Base-by-base conservation (phyloP, 139 green algal genomes). In the Chlamydomonas eustigma region DNA sequence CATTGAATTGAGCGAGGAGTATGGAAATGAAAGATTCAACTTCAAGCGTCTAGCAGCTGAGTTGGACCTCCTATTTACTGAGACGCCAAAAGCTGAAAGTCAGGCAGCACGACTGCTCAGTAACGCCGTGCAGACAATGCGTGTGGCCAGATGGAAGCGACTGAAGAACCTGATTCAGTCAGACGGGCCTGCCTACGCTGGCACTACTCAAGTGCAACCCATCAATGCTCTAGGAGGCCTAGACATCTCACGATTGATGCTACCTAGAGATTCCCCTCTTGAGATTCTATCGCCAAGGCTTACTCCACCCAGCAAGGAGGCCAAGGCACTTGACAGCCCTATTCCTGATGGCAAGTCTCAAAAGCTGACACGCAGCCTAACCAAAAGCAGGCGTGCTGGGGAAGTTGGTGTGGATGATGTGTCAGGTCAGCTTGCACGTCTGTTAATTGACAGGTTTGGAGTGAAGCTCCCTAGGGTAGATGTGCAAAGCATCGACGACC, bases 391-490 rank as follows among this genome's bases (percentile, higher is more conserved):
- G n/a, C n/a, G n/a, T n/a, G n/a, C n/a, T n/a, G n/a, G n/a, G n/a
- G 50, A 63, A 18, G 50, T 24, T 63, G 63, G 8, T 28, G 63
- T 37, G 4, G 33, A 8, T 22, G 66, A 74, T 50, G 66, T 50
- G 33, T 8, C 66, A 28, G 66, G 66, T 6, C 32, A 5, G 66
- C 30, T 74, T 32, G 12, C 66, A 12, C 66, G 66, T 6, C 33
- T 74, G 33, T 35, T 74, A 4, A 44, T 74, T 33, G 12, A 51
- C 8, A 33, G 66, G 33, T 74, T 74, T 33, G 66, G 66, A 33
- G 50, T 50, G 8, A 25, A 28, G 66, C 12, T 51, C 33, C 66
- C 66, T 18, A 74, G 50, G n/a, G 24, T 35, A 6, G 24, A 74
- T 32, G 66, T 74, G 35, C 58, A 28, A 24, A 35, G 34, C 58